Evolutionary conservation across 1,284 basidiomycete species (phyloP), one percentile per base, ranked within the genome.

Genomic region (Microbotryum violaceum): DNA sequence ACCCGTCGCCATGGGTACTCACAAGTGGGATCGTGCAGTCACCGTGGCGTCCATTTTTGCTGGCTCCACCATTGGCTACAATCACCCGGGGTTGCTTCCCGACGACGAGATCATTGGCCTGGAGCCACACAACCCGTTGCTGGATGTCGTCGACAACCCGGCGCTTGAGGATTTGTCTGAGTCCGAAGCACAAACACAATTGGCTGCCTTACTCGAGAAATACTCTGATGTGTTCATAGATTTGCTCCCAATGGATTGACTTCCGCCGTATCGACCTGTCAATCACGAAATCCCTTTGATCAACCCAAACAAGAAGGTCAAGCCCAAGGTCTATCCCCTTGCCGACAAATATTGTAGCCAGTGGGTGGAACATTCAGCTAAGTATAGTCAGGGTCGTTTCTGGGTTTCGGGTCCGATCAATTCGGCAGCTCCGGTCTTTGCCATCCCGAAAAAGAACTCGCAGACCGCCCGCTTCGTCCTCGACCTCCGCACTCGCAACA

Each of bases 401-500:
- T 63, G 62, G 58, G 46, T 44, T 7, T 56, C 58, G 0, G 31
- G n/a, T 1, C 55, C 62, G 2, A 47, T 63, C 9, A 52, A 63
- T 12, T 57, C 55, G 2, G 62, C 55, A 8, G 59, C 58, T 27
- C 29, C 47, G 1, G 46, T 63, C 29, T 60, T 63, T 9, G 46
- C 58, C 1, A 49, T 63, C 0, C 62, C 58, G 4, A 63, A 63
- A 18, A 47, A 57, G 14, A 56, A 63, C 44, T 29, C 23, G 3
- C 18, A 44, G 3, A 18, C 56, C 7, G 58, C 55, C 4, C 51
- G 58, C 2, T 63, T 63, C 20, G 54, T 63, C 3, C 16, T 63
- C 44, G 60, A 63, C 42, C 58, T 60, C 29, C 33, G 42, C 14
- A 51, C 51, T 7, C 51, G 79, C 0, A 80, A 80, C 62, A 58